Conservation (phyloP, 176 grass and related monocot species). For the Avena sativa region DNA sequence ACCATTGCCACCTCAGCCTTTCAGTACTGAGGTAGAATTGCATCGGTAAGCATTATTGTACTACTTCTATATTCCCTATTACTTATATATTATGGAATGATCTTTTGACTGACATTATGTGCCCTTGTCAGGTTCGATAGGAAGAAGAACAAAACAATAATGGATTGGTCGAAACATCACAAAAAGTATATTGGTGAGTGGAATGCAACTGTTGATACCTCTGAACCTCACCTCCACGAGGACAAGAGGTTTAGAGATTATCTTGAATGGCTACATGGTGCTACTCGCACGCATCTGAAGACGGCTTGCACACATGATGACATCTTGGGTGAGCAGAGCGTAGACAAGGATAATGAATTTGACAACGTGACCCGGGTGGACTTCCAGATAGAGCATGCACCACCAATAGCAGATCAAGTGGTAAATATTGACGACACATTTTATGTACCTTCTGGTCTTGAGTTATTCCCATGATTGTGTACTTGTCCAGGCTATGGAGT, state of each 20-base stretch:
- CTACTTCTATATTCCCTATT: neutral
- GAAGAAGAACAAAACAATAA: neutral
- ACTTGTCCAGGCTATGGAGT: neutral
- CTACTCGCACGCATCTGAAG: neutral
- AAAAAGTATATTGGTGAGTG: neutral
- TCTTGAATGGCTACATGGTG: constrained; percentile 4
- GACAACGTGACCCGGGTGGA: neutral
- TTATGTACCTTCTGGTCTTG: neutral
- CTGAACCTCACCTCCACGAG: neutral
- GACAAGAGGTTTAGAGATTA: constrained; percentile 1
- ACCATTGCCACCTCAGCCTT: neutral
- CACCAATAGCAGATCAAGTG: constrained; percentile 6
- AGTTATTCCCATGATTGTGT: neutral
- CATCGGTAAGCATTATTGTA: neutral
- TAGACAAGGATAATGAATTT: neutral
- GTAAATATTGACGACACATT: neutral
- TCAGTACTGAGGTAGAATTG: neutral
- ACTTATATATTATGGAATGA: neutral
- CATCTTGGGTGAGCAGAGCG: neutral
- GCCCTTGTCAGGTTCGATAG: neutral
- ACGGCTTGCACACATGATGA: neutral
- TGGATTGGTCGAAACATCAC: neutral
- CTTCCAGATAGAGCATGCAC: neutral
- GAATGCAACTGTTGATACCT: neutral
- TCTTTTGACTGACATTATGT: neutral